phyloP scores from a whole-genome alignment of 2,329 filamentous ascomycete species.

The Fusarium sublunatum region DNA sequence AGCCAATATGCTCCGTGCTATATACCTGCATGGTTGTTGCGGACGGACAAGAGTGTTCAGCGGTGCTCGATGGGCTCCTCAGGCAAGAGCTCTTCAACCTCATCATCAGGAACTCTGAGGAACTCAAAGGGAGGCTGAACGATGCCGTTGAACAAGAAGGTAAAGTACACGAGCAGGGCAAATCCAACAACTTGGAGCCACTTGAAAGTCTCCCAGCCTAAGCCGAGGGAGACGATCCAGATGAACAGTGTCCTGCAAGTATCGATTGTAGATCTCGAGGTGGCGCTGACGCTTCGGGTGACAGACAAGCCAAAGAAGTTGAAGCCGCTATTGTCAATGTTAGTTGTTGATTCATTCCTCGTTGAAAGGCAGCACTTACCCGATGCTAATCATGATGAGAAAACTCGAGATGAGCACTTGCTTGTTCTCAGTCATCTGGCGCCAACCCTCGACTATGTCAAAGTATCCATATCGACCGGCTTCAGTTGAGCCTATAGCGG shows the following conservation, averaged over 20 bases:
- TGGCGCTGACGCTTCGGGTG: conserved; percentile 88
- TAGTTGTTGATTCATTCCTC: conserved; percentile 18
- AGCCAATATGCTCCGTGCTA: background rate
- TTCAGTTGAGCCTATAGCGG: conserved; percentile 78
- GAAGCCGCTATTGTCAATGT: conserved; percentile 74
- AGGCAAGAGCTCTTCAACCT: conserved; percentile 74
- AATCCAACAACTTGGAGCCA: conserved; percentile 95
- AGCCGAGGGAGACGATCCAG: conserved; percentile 91
- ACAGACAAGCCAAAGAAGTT: conserved; percentile 98
- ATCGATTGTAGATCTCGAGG: conserved; percentile 94
- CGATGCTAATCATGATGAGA: conserved; percentile 97
- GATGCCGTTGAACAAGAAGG: conserved; percentile 95
- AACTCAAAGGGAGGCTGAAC: conserved; percentile 82
- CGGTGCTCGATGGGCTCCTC: conserved; percentile 86
- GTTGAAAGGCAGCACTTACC: conserved; percentile 63
- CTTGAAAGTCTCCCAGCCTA: conserved; percentile 98
- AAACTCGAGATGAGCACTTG: conserved; percentile 81
- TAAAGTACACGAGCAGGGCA: conserved; percentile 90
- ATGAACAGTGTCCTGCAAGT: conserved; percentile 98
- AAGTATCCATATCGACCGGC: conserved; percentile 85
- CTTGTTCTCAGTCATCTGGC: conserved; percentile 78
- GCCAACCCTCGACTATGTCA: conserved; percentile 87
- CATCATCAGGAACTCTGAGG: conserved; percentile 64
- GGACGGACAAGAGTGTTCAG: conserved; percentile 23
- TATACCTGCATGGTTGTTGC: background rate